A percentile compares a stretch with the other conserved stretches of the same genome.
Evolutionary conservation across 805 yeast genomes (phyloP).

Genomic region (Suhomyces faveliae): DNA sequence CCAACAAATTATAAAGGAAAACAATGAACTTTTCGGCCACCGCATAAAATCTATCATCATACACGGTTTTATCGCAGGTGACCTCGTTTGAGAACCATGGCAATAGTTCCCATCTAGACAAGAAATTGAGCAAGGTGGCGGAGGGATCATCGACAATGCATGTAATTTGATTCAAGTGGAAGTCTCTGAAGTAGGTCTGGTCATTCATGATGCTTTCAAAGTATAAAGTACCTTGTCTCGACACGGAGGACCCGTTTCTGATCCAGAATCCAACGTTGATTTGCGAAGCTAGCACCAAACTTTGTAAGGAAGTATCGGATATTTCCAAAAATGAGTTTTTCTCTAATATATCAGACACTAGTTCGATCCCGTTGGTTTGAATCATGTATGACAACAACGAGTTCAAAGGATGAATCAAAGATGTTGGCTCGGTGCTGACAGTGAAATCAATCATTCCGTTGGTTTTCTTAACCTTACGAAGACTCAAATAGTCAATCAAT

Average conservation of each 20-base stretch:
- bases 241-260: conserved; percentile 61
- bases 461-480: conserved; percentile 21
- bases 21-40: conserved; percentile 44
- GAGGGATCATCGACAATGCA: conserved; percentile 39
- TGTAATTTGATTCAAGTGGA: conserved; percentile 47
- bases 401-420: conserved; percentile 61
- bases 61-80: conserved; percentile 34
- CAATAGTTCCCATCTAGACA: conserved; percentile 58
- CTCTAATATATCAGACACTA: conserved; percentile 14
- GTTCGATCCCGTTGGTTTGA: conserved; percentile 28
- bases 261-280: conserved; percentile 69
- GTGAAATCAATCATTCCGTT: conserved; percentile 34
- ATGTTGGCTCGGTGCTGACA: conserved; percentile 50
- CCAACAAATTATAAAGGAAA: conserved; percentile 46
- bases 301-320: conserved; percentile 58
- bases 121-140: conserved; percentile 34
- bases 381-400: conserved; percentile 50
- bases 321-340: conserved; percentile 41
- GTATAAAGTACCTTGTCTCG: conserved; percentile 52
- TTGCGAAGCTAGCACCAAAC: conserved; percentile 61
- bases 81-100: conserved; percentile 46
- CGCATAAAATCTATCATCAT: conserved; percentile 48
- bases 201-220: conserved; percentile 43
- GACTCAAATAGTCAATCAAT: conserved; percentile 27
- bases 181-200: conserved; percentile 40